phyloP scores from a whole-genome alignment of 2,329 filamentous ascomycete genomes.

The Taxawa tesnikishii region DNA sequence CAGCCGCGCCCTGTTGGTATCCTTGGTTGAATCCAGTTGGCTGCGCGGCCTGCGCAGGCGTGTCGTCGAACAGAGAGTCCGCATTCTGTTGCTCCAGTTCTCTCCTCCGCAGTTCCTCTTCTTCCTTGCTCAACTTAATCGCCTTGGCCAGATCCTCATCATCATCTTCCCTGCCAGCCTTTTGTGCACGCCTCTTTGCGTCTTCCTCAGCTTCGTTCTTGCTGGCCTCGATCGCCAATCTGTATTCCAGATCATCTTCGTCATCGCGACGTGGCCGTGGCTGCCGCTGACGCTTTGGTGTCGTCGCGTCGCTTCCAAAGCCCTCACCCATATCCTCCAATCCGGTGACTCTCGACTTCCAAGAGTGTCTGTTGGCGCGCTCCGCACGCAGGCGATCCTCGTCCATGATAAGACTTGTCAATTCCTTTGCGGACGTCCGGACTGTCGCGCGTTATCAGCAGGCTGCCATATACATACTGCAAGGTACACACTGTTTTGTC shows the following conservation, averaged over 20 bases:
- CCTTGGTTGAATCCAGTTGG: constrained; percentile 89
- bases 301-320: constrained; percentile 23
- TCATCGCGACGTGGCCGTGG: constrained; percentile 42
- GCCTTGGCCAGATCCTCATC: constrained; percentile 92
- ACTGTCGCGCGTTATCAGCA: constrained; percentile 42
- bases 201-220: constrained; percentile 93
- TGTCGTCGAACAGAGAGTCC: constrained; percentile 77
- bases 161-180: constrained; percentile 32
- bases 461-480: neutral
- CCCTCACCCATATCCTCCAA: constrained; percentile 61
- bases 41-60: constrained; percentile 50
- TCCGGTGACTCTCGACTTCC: constrained; percentile 93
- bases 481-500: constrained; percentile 72
- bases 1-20: constrained; percentile 90
- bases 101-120: constrained; percentile 76
- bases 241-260: constrained; percentile 76
- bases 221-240: constrained; percentile 83
- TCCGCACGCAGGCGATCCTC: constrained; percentile 86
- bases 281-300: constrained; percentile 10
- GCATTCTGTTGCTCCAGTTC: constrained; percentile 82
- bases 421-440: constrained; percentile 87
- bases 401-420: constrained; percentile 82
- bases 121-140: constrained; percentile 85
- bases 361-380: constrained; percentile 79
- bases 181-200: constrained; percentile 51